Evolutionary conservation across 2,329 filamentous ascomycete genomes (phyloP).

Genomic region (Aulographum hederae): DNA sequence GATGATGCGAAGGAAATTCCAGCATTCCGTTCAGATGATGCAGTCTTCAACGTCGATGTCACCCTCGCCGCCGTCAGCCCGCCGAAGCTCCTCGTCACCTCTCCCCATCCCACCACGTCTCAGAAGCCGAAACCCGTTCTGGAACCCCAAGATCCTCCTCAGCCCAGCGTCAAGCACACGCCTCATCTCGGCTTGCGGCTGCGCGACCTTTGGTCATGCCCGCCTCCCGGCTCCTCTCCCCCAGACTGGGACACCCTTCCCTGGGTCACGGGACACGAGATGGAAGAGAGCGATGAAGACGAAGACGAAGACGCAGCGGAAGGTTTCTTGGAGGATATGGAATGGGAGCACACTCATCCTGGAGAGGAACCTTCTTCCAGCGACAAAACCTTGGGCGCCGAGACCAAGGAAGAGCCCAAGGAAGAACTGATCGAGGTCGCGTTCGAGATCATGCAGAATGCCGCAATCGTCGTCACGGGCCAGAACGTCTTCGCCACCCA

Average conservation of each 20-base stretch:
- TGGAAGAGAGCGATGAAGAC: neutral
- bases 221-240: neutral
- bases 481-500: too few relatives aligned
- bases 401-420: too few relatives aligned
- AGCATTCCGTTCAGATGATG: neutral
- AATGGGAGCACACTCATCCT: too few relatives aligned
- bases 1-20: slow-evolving; percentile 9
- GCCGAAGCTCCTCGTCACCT: neutral
- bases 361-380: too few relatives aligned
- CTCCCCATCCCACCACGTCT: neutral
- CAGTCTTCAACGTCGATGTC: neutral
- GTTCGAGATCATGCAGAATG: too few relatives aligned
- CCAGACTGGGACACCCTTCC: neutral
- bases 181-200: neutral
- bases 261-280: neutral
- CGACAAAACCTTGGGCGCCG: too few relatives aligned
- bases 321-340: neutral
- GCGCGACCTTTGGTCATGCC: neutral
- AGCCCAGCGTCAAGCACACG: neutral
- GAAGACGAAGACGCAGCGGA: neutral
- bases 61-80: neutral
- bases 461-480: too few relatives aligned
- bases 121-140: neutral
- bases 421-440: too few relatives aligned
- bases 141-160: neutral